Percentiles rank a stretch among this genome's conserved stretches.
Evolutionary conservation across 805 yeast genomes (phyloP).

Genomic region (Candida sanyiensis): DNA sequence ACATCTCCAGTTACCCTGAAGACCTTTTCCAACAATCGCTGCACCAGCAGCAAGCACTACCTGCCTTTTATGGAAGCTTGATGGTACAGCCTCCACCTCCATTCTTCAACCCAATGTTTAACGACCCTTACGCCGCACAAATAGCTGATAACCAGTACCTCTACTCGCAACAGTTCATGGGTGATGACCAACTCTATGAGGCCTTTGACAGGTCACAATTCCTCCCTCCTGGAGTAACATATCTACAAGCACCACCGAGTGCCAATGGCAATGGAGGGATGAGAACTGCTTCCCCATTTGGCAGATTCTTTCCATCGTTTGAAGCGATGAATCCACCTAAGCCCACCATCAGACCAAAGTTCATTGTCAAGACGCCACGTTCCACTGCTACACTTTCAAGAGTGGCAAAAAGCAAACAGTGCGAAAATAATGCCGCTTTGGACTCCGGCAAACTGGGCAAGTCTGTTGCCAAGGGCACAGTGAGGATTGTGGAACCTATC

Average conservation of each 20-base stretch:
- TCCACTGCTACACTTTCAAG: not conserved
- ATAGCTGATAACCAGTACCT: conserved; percentile 3
- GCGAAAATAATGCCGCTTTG: not conserved
- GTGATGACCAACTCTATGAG: conserved; percentile 14
- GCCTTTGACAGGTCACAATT: conserved; percentile 6
- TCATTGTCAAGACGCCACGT: conserved; percentile 3
- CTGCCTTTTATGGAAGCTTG: conserved; percentile 8
- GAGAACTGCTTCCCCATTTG: conserved; percentile 20
- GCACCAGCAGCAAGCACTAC: conserved; percentile 2
- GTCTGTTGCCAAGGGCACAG: conserved; percentile 2
- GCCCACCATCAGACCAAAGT: conserved; percentile 11
- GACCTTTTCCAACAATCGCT: conserved; percentile 6
- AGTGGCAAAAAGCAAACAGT: not conserved
- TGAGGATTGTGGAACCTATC: conserved; percentile 4
- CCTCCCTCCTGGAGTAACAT: conserved; percentile 1
- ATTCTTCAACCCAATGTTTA: not conserved
- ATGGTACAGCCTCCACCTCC: not conserved
- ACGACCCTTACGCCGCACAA: conserved; percentile 9
- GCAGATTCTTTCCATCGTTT: conserved; percentile 24
- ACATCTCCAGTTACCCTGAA: conserved; percentile 1
- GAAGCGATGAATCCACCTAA: conserved; percentile 27
- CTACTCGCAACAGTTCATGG: conserved; percentile 8
- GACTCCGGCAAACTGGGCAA: conserved; percentile 2
- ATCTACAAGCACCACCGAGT: conserved; percentile 2
- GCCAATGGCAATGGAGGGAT: not conserved